Evolutionary conservation across 805 yeast genomes (phyloP), one percentile per base, ranked within the genome.

Genomic region (Hanseniaspora nectarophila): DNA sequence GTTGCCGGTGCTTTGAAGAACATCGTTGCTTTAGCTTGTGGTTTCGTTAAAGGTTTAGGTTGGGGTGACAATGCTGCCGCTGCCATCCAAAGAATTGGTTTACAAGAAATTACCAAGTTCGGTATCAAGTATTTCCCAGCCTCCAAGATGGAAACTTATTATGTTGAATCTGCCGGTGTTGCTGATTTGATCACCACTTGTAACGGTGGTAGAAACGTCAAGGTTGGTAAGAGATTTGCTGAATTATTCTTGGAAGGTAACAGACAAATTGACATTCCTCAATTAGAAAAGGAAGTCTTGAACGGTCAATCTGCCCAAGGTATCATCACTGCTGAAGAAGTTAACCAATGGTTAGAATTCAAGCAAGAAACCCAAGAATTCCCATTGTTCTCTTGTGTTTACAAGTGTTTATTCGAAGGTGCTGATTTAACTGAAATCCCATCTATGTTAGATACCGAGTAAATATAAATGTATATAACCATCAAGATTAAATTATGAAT

Each of bases 1-100:
- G 78, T 92, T 56, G 95, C 95, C 42, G 98, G 98, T 65, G 98
- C 98, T 10, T 77, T 92, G 68, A 92, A 92, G 73, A 92, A 92
- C 70, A 85, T 92, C 50, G 90, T 90, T 56, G 98, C 98, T 34
- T 73, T 88, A 63, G 94, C 95, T 57, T 96, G 94, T 56, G 98
- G 98, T 53, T 85, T 92, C 65, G 97, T 90, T 56, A 95, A 87
- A 69, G 98, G 98, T 61, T 76, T 85, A 57, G 95, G 95, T 57
- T 92, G 98, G 98, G 98, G 98, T 68, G 95, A 88, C 70, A 92
- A 92, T 67, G 97, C 98, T 58, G 88, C 90, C 70, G 83, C 97
- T 53, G 98, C 97, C 42, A 81, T 92, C 61, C 94, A 90, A 89
- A 79, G 98, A 72, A 83, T 90, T 59, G 98, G 98, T 45, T 71